These are phyloP conservation scores for Chenopodium quinoa DNA, from an alignment of 148 eudicot species.

Conservation along the genomic window DNA sequence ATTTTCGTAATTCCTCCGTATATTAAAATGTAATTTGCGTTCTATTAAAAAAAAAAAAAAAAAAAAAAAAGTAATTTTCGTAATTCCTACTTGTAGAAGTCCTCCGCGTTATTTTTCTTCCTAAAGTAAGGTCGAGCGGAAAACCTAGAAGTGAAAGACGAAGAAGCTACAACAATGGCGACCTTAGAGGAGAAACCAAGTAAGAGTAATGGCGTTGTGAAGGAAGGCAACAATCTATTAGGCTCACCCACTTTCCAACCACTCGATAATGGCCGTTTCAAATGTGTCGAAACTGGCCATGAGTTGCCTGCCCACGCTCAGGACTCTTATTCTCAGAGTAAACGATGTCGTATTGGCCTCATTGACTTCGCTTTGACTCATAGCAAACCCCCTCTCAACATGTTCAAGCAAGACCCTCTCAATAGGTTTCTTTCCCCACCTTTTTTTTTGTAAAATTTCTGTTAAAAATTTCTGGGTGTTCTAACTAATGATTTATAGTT, in stretches of 20 bases:
- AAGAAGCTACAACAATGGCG: conserved; percentile 21
- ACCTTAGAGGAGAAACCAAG: conserved; percentile 14
- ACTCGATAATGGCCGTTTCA: conserved; percentile 76
- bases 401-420: conserved; percentile 71
- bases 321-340: conserved; percentile 55
- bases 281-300: conserved; percentile 78
- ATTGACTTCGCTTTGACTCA: conserved; percentile 63
- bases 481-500: neutral
- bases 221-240: conserved; percentile 59
- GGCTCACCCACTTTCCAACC: conserved; percentile 67
- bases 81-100: no score
- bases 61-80: no score
- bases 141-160: neutral
- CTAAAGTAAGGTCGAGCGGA: no score
- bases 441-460: neutral
- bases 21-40: no score
- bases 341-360: conserved; percentile 87
- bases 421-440: conserved; percentile 38
- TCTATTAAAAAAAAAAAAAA: no score
- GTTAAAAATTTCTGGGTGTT: no score
- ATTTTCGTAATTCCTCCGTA: no score
- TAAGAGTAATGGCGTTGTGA: conserved; percentile 16
- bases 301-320: conserved; percentile 62
- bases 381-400: conserved; percentile 76
- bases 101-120: no score